Percentiles rank a stretch among this genome's conserved stretches.
Evolutionary conservation across 228 moss, liverwort and hornwort species (phyloP).

Genomic region (Sphagnum magellanicum): DNA sequence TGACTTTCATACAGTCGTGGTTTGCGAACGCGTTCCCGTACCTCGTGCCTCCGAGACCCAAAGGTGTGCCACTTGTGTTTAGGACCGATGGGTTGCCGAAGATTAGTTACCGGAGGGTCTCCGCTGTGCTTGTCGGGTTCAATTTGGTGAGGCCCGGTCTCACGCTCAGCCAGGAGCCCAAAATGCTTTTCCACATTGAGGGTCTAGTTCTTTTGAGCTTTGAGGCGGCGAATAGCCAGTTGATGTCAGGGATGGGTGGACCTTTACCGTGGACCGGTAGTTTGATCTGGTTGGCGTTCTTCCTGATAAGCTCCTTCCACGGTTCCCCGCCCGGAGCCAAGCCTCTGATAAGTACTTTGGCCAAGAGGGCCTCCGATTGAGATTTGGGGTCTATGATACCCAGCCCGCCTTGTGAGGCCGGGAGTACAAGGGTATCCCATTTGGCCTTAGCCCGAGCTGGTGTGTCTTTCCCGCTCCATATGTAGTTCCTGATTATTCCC

Average conservation of each 20-base stretch:
- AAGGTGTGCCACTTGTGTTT: background rate
- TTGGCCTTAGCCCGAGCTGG: too few relatives aligned
- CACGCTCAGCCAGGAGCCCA: background rate
- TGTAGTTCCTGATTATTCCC: background rate
- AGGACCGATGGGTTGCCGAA: background rate
- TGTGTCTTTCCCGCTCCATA: background rate
- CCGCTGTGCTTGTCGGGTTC: background rate
- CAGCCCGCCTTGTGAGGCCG: too few relatives aligned
- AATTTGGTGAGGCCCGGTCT: background rate
- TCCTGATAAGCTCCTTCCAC: too few relatives aligned
- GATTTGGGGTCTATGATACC: too few relatives aligned
- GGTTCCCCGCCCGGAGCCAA: too few relatives aligned
- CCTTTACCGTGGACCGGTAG: background rate
- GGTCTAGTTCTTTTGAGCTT: background rate
- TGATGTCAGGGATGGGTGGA: too few relatives aligned
- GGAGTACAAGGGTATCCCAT: too few relatives aligned
- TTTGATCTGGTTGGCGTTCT: background rate
- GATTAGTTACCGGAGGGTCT: background rate
- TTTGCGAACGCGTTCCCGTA: too few relatives aligned
- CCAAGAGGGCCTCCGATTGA: too few relatives aligned
- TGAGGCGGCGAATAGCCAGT: background rate
- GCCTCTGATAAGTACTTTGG: too few relatives aligned
- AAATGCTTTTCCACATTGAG: background rate
- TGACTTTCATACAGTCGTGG: too few relatives aligned
- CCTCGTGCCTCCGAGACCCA: background rate